A percentile compares a stretch with the other conserved stretches of the same genome.
phyloP scores from a whole-genome alignment of 257 asterid species.

The Petunia axillaris region DNA sequence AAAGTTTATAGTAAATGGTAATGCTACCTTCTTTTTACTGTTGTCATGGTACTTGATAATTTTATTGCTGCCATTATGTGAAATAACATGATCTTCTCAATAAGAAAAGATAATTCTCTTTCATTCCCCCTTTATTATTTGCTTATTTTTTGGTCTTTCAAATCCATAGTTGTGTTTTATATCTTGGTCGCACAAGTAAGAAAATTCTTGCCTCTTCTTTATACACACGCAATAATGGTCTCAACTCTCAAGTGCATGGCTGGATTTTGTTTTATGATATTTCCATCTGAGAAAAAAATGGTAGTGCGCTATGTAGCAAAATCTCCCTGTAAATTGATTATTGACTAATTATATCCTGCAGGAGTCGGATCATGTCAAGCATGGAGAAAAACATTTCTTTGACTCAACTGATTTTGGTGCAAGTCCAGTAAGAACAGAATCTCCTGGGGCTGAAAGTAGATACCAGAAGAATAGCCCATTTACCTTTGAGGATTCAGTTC shows the following conservation, averaged over 20 bases:
- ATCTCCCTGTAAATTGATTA: not conserved
- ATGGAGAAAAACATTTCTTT: slow-evolving; percentile 68
- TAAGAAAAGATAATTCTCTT: slow-evolving; percentile 12
- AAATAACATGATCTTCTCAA: not conserved
- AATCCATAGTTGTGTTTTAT: not conserved
- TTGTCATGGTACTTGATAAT: not conserved
- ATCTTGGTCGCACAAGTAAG: slow-evolving; percentile 4
- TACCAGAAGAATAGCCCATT: slow-evolving; percentile 65
- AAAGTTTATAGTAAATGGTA: not conserved
- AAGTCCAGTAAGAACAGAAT: slow-evolving; percentile 65
- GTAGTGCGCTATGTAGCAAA: slow-evolving; percentile 8
- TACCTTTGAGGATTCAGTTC: slow-evolving; percentile 77
- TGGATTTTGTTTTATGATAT: slow-evolving; percentile 1
- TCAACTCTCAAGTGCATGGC: not conserved
- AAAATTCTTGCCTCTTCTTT: not conserved
- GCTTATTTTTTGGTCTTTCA: not conserved
- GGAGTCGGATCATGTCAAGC: slow-evolving; percentile 70
- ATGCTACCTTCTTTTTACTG: not conserved
- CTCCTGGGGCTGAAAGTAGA: slow-evolving; percentile 55
- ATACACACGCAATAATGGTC: not conserved
- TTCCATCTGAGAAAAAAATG: slow-evolving; percentile 2
- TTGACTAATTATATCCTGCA: slow-evolving; percentile 36
- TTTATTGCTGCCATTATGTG: not conserved
- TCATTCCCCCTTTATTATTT: slow-evolving; percentile 5
- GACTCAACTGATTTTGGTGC: slow-evolving; percentile 73